A percentile compares a stretch with the other conserved stretches of the same genome.
Evolutionary conservation across 495 filamentous ascomycete species (phyloP).

Genomic region (Trichoderma virens): DNA sequence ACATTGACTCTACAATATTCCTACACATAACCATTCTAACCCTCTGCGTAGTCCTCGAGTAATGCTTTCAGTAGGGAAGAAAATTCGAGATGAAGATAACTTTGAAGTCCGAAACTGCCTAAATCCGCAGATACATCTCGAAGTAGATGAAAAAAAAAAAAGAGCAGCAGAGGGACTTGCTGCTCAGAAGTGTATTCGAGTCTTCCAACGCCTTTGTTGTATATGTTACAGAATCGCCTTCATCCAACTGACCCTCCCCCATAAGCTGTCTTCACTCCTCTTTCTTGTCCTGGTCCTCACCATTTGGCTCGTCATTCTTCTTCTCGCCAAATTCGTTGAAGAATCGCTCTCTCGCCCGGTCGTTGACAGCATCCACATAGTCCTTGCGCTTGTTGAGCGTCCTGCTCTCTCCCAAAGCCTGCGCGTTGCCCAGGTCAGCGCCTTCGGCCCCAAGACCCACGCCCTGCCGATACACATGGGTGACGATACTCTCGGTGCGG

Average conservation of each 20-base stretch:
- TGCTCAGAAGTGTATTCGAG: no score
- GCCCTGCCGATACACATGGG: conserved; percentile 71
- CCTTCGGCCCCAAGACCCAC: conserved; percentile 83
- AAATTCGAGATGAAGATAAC: not conserved
- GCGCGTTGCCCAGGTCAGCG: conserved; percentile 75
- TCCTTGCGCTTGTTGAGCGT: conserved; percentile 62
- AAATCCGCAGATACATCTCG: no score
- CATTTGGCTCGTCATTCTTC: not conserved
- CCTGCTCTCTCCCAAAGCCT: conserved; percentile 66
- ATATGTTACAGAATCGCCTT: no score
- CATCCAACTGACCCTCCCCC: no score
- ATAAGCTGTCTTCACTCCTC: not conserved
- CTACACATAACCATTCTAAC: not conserved
- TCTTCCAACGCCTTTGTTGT: no score
- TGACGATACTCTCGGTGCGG: conserved; percentile 65
- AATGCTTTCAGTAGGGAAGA: not conserved
- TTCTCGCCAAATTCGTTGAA: not conserved
- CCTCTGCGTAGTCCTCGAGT: not conserved
- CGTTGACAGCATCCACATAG: conserved; percentile 71
- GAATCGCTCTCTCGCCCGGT: conserved; percentile 72
- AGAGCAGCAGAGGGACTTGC: not conserved
- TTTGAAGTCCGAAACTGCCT: no score
- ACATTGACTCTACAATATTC: not conserved
- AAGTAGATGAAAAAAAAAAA: not conserved
- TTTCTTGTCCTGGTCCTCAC: not conserved